These are phyloP conservation scores for Erythrobasidium hasegawianum DNA, from an alignment of 1,284 basidiomycete species.

Conservation along the genomic window DNA sequence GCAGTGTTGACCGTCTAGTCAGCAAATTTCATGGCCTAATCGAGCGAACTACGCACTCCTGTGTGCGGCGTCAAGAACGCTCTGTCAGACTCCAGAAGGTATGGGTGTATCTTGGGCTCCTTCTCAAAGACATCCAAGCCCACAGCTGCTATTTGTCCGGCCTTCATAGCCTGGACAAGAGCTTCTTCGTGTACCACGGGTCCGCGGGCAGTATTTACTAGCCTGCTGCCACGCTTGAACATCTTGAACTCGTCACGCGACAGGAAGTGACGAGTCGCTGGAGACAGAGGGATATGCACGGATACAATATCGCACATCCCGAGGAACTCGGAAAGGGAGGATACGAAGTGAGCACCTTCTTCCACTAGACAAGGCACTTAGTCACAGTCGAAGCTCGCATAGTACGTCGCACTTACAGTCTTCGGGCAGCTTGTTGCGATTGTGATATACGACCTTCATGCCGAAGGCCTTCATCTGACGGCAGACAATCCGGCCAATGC, in stretches of 20 bases:
- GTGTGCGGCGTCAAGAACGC: slow-evolving; percentile 29
- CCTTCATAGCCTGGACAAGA: slow-evolving; percentile 25
- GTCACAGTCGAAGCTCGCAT: background rate
- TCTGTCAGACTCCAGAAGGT: slow-evolving; percentile 26
- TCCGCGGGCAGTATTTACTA: slow-evolving; percentile 55
- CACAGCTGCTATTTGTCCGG: slow-evolving; percentile 11
- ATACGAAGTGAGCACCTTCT: slow-evolving; percentile 26
- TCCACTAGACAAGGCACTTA: slow-evolving; percentile 2
- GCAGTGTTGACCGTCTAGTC: too few species aligned
- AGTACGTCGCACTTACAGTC: slow-evolving; percentile 14
- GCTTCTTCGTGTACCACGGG: slow-evolving; percentile 36
- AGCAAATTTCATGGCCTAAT: too few species aligned
- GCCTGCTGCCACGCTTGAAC: slow-evolving; percentile 50
- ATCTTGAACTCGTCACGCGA: slow-evolving; percentile 47
- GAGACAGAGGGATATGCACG: slow-evolving; percentile 54
- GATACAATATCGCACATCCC: slow-evolving; percentile 51
- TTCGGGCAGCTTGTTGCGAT: slow-evolving; percentile 26
- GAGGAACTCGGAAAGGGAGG: slow-evolving; percentile 50
- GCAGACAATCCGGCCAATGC: slow-evolving; percentile 33
- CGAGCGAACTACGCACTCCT: slow-evolving; percentile 33
- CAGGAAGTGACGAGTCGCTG: slow-evolving; percentile 51
- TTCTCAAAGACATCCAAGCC: slow-evolving; percentile 33
- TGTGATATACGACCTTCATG: slow-evolving; percentile 24
- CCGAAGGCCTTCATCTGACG: slow-evolving; percentile 32
- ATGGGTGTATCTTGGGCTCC: slow-evolving; percentile 38